Evolutionary conservation across 768 basidiomycete genomes (phyloP), one percentile per base, ranked within the genome.

Genomic region (Psilocybe subaeruginosa): DNA sequence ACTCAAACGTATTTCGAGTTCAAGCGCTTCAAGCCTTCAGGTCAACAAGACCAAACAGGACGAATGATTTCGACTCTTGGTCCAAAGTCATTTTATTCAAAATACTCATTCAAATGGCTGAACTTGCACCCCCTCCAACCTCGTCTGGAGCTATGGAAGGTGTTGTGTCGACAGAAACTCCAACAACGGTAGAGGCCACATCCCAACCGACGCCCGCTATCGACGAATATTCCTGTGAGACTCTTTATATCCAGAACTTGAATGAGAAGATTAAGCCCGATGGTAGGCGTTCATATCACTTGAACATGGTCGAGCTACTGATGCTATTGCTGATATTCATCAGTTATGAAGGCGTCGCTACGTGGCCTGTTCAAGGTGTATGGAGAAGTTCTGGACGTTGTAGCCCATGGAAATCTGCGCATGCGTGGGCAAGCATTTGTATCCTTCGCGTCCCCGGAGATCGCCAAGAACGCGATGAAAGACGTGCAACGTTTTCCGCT

Each of bases 361-460:
- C 83, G 86, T 11, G 90, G 90, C 35, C 81, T 99, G 31, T 99
- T 99, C 83, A 94, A 94, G 74, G 84, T 89, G 12, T 99, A 98
- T 69, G 94, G 95, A 11, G 89, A 92, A 63, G 91, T 99, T 16
- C 76, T 98, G 29, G 94, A 97, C 71, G 94, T 99, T n/a, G 91
- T 95, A 17, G 95, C 96, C 8, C 97, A 99, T 74, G 77, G 82
- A 55, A 99, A 97, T 79, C 77, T 99, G 62, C 88, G 97, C 41
- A 99, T 99, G 97, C 85, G 97, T 41, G 97, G 97, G 14, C 97
- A 99, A 77, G 97, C 97, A 3, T 99, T 99, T 72, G 93, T 99
- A 39, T 94, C 93, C 39, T 97, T 99, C 74, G 82, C 83, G 59
- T 87, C 87, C 35, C 80, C 87, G 55, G 94, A 98, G 60, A 84